Evolutionary conservation across 805 yeast genomes (phyloP).

Genomic region (Saccharomycopsis amapae): DNA sequence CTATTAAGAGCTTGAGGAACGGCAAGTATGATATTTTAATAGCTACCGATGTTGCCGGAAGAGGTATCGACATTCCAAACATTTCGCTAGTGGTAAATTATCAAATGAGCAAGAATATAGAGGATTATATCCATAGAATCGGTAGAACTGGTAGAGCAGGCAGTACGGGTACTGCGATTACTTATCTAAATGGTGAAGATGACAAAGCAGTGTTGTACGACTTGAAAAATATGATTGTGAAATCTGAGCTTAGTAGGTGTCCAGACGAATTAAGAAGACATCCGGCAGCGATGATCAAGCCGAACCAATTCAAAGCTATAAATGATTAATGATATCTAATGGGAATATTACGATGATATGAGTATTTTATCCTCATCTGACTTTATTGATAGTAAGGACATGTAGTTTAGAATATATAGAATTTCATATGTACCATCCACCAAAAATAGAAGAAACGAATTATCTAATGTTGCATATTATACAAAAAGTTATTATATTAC

Average conservation of each 20-base stretch:
- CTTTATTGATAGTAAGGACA: too few relatives aligned
- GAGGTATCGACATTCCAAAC: constrained; percentile 90
- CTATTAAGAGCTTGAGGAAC: constrained; percentile 50
- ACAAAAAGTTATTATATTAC: too few relatives aligned
- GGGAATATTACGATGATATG: neutral
- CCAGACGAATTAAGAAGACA: constrained; percentile 18
- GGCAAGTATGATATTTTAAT: constrained; percentile 58
- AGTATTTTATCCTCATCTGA: too few relatives aligned
- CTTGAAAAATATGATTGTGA: constrained; percentile 14
- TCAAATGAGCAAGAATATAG: constrained; percentile 73
- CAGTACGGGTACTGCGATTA: constrained; percentile 62
- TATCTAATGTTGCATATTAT: too few relatives aligned
- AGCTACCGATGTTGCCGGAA: constrained; percentile 93
- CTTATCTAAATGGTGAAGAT: constrained; percentile 61
- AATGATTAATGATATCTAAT: constrained; percentile 19
- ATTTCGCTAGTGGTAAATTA: constrained; percentile 81
- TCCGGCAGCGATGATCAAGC: constrained; percentile 18
- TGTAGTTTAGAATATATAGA: too few relatives aligned
- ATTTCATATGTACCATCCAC: too few relatives aligned
- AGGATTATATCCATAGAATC: constrained; percentile 84
- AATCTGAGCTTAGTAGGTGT: constrained; percentile 16
- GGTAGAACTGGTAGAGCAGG: constrained; percentile 99
- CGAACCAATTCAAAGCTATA: constrained; percentile 15
- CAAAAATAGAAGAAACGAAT: too few relatives aligned
- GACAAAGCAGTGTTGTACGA: constrained; percentile 42